Conservation (phyloP, 345 rosid genomes). For the Hibiscus syriacus region DNA sequence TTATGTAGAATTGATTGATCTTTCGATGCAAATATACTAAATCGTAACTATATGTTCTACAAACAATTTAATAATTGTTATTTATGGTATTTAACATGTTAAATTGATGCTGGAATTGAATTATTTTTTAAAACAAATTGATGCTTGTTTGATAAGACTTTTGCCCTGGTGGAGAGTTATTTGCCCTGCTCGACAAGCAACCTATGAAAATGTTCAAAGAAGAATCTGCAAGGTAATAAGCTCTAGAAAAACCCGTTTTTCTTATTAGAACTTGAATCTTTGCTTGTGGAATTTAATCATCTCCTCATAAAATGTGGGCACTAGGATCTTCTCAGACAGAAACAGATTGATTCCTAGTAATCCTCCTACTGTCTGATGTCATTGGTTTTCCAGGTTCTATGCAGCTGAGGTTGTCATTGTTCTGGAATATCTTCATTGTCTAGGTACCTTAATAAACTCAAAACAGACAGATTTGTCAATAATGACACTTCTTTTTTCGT, state of each 20-base stretch:
- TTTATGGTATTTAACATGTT: neutral
- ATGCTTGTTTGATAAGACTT: slow-evolving; percentile 91
- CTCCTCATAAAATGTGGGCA: neutral
- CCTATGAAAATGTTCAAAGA: slow-evolving; percentile 83
- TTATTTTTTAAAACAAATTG: neutral
- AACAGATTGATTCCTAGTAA: neutral
- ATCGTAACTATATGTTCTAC: neutral
- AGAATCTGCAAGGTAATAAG: slow-evolving; percentile 74
- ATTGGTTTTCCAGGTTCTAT: slow-evolving; percentile 61
- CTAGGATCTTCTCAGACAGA: slow-evolving; percentile 1
- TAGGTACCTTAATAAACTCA: slow-evolving; percentile 45
- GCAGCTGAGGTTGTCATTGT: slow-evolving; percentile 84
- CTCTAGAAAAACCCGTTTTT: neutral
- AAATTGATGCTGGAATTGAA: neutral
- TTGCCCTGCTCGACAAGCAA: slow-evolving; percentile 78
- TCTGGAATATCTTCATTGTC: slow-evolving; percentile 94
- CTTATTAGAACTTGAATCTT: neutral
- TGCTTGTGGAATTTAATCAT: neutral
- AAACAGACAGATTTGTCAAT: neutral
- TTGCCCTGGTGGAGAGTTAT: slow-evolving; percentile 94
- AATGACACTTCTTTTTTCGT: neutral
- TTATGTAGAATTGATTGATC: neutral
- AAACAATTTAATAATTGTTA: neutral
- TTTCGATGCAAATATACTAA: neutral
- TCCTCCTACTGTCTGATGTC: neutral